Evolutionary conservation across 352 stramenopile species (phyloP), one percentile per base, ranked within the genome.

Genomic region (Phytophthora macrochlamydospora): DNA sequence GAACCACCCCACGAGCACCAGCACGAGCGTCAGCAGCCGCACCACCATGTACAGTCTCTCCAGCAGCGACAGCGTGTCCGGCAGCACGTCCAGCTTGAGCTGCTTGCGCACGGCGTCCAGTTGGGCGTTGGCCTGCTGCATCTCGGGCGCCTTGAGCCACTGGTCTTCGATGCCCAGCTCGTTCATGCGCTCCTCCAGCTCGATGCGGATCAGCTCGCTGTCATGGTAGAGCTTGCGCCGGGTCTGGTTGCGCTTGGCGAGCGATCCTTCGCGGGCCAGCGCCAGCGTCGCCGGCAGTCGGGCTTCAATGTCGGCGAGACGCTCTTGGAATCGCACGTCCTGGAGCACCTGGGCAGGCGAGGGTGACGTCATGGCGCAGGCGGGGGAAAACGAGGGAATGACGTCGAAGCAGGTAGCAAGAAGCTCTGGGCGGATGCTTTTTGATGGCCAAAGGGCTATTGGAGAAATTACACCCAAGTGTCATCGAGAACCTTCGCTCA

Each of bases 161-260:
- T 90, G 71, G n/a, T 57, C 73, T 46, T 92, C 81, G 37, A 92
- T 83, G 42, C 80, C 85, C 18, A 86, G 63, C 51, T 76, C 51
- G 64, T 92, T 91, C 63, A 94, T 75, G 29, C 83, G 73, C 68
- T 92, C 87, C 53, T 95, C 85, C 42, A 95, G 71, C 57, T 95
- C 87, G 18, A 95, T 69, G 58, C 83, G 87, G 51, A 95, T 66
- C 31, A 92, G 63, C 62, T 95, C 87, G 62, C 67, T 81, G 59
- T 92, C 84, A 46, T 75, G 70, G 59, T 95, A 92, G 12, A 93
- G 76, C 59, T 85, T 74, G 62, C 84, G 82, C 18, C 75, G 74
- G 45, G 68, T 71, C 65, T 93, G 85, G 69, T 95, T 95, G 64
- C 85, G 83, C 64, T 82, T 82, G n/a, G 87, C 76, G 30, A 93